Evolutionary conservation across 2,329 filamentous ascomycete genomes (phyloP), one percentile per base, ranked within the genome.

Genomic region (Fusarium veterinarium): DNA sequence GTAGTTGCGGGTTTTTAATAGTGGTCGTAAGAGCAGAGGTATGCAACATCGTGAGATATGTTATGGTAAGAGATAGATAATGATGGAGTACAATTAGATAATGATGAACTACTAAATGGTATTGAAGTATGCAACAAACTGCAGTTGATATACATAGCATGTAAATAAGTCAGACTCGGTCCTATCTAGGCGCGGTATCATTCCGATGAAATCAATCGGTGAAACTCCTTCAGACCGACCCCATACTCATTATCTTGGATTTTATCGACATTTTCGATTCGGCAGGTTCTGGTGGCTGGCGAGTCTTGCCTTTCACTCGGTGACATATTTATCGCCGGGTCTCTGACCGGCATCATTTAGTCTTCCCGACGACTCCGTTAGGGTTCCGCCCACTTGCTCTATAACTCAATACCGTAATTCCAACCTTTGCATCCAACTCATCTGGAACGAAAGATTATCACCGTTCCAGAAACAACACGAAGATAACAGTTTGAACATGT

Each of bases 221-320:
- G 20, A n/a, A 40, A 6, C 13, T 41, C 8, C 38, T n/a, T 6
- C 10, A 10, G 20, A n/a, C 38, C 38, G 38, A 41, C 8, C 8
- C 11, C 5, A n/a, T 14, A n/a, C 38, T n/a, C 20, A n/a, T 14
- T 3, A 41, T n/a, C 13, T n/a, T 41, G 20, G 38, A 41, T 41
- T 14, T 5, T 14, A 20, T n/a, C 8, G 12, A 14, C 1, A 6
- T 8, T 41, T 41, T 41, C 1, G 2, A n/a, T n/a, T 41, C 12
- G 20, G 38, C 13, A 14, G 20, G 8, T 10, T 9, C 8, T 41
- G 8, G 38, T n/a, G 8, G 2, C 7, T n/a, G 20, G 38, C 38
- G 1, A 41, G 13, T 41, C 7, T 14, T 14, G 13, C 13, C 20
- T 41, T 14, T n/a, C 20, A 41, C 12, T 40, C 20, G 38, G 38